Evolutionary conservation across 257 asterid genomes (phyloP).

Genomic region (Salvia rosmarinus): DNA sequence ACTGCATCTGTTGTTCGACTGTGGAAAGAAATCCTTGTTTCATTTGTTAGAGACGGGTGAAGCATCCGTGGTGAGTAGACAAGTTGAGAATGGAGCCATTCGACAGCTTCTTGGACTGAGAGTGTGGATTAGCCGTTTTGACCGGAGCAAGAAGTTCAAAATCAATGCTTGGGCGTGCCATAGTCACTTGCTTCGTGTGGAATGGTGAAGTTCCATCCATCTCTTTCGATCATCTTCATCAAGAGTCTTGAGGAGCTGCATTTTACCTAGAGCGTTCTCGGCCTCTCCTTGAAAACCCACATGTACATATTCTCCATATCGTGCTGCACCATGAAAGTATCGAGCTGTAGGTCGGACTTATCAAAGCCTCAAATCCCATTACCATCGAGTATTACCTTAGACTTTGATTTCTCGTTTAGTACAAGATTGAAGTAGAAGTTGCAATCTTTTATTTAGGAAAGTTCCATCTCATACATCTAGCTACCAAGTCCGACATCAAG

Average conservation of each 20-base stretch:
- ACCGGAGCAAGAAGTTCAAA: conserved; percentile 63
- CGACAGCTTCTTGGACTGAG: conserved; percentile 61
- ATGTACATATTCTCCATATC: conserved; percentile 99
- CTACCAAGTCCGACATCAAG: conserved; percentile 84
- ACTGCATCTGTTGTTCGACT: conserved; percentile 50
- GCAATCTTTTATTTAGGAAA: conserved; percentile 47
- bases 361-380: conserved; percentile 84
- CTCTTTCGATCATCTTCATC: conserved; percentile 78
- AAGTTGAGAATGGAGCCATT: conserved; percentile 76
- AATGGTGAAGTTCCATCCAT: conserved; percentile 74
- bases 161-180: conserved; percentile 65
- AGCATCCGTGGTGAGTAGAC: conserved; percentile 61
- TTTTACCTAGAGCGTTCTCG: conserved; percentile 86
- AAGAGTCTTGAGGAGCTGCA: conserved; percentile 74
- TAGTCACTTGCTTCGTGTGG: conserved; percentile 81
- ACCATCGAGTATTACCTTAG: conserved; percentile 66
- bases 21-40: conserved; percentile 64
- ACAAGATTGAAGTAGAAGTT: conserved; percentile 91
- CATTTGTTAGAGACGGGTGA: conserved; percentile 60
- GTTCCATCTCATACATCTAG: conserved; percentile 70
- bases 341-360: conserved; percentile 82
- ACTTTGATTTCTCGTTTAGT: conserved; percentile 76
- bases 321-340: conserved; percentile 90
- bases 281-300: conserved; percentile 96
- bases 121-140: conserved; percentile 47